A percentile compares a stretch with the other conserved stretches of the same genome.
Evolutionary conservation across 306 rosid genomes (phyloP).

Genomic region (Canavalia ensiformis): DNA sequence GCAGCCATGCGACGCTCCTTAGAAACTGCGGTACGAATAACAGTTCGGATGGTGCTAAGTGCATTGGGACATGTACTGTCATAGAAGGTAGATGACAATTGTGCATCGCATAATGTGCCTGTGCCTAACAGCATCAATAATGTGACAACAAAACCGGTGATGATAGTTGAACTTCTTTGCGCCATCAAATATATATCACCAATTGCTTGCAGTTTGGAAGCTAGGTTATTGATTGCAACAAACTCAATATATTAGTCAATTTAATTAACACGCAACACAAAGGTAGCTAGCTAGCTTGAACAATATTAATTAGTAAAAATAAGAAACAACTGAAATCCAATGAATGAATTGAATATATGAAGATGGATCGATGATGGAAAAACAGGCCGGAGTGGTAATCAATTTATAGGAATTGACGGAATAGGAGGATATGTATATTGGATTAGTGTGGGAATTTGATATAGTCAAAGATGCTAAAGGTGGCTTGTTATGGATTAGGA

Average conservation of each 20-base stretch:
- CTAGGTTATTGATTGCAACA: not conserved
- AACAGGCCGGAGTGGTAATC: not conserved
- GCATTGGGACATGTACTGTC: conserved; percentile 67
- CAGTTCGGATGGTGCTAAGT: conserved; percentile 54
- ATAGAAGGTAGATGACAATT: conserved; percentile 62
- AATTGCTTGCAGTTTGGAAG: not conserved
- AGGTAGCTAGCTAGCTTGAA: no score
- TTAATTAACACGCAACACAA: no score
- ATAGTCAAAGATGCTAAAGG: no score
- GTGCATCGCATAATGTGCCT: conserved; percentile 52
- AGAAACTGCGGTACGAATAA: conserved; percentile 53
- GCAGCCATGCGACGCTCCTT: conserved; percentile 57
- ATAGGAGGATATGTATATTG: not conserved
- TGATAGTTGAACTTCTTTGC: not conserved
- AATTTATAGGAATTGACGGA: conserved; percentile 3
- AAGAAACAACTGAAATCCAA: no score
- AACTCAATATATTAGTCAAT: not conserved
- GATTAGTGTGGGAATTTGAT: not conserved
- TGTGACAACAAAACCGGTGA: conserved; percentile 27
- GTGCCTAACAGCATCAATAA: conserved; percentile 28
- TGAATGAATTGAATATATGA: not conserved
- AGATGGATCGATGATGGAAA: not conserved
- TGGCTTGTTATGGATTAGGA: no score
- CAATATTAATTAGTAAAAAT: no score
- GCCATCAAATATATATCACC: not conserved